A percentile compares a stretch with the other conserved stretches of the same genome.
Evolutionary conservation across 2,329 filamentous ascomycete species (phyloP).

Genomic region (Aspergillus sp.): DNA sequence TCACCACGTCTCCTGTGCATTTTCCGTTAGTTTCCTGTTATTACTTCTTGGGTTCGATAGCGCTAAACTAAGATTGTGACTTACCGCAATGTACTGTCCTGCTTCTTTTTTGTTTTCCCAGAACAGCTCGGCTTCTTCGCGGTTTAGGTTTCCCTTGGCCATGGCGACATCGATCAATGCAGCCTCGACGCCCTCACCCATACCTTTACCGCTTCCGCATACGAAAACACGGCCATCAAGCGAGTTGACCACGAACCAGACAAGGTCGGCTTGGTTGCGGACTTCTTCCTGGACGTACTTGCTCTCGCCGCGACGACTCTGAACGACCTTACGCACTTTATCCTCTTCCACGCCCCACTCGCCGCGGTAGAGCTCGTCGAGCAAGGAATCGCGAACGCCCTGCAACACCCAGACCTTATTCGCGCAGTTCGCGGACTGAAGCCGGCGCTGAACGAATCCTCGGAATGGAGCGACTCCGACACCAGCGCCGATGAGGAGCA

Average conservation of each 20-base stretch:
- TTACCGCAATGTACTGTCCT: constrained; percentile 82
- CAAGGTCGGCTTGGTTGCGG: constrained; percentile 83
- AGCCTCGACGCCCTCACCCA: constrained; percentile 93
- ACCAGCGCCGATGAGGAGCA: constrained; percentile 95
- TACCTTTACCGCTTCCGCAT: constrained; percentile 90
- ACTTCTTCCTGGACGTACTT: constrained; percentile 98
- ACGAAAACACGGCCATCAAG: constrained; percentile 96
- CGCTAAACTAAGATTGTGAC: background rate
- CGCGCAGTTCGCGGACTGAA: constrained; percentile 92
- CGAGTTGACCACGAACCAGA: constrained; percentile 96
- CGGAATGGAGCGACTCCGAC: constrained; percentile 97
- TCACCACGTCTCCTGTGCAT: background rate
- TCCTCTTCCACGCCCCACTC: constrained; percentile 94
- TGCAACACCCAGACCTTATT: constrained; percentile 98
- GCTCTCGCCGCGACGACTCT: constrained; percentile 73
- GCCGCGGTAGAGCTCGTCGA: constrained; percentile 94
- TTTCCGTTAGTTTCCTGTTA: background rate
- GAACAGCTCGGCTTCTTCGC: constrained; percentile 79
- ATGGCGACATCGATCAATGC: constrained; percentile 88
- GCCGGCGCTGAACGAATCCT: constrained; percentile 89
- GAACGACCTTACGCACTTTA: constrained; percentile 77
- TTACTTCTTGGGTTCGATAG: background rate
- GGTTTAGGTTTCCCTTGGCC: constrained; percentile 82
- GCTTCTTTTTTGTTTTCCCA: constrained; percentile 90
- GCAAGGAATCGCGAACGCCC: constrained; percentile 86